Percentiles rank a stretch among this genome's conserved stretches.
Evolutionary conservation across 176 grass and related monocot genomes (phyloP).

Genomic region (Avena insularis): DNA sequence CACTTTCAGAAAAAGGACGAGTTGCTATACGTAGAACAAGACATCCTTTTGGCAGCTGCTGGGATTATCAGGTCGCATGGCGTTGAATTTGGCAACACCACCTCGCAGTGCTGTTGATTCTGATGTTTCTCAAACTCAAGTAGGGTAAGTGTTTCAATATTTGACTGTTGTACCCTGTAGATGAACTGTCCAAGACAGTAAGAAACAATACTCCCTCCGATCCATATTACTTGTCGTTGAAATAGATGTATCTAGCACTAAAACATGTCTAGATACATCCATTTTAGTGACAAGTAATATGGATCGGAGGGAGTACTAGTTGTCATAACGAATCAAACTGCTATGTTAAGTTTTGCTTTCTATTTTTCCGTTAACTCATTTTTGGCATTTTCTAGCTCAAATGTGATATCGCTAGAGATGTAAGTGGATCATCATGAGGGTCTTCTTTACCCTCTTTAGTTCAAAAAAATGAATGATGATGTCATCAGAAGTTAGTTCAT

Average conservation of each 20-base stretch:
- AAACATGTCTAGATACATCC: too few species aligned
- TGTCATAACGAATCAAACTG: not conserved
- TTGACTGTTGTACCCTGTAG: not conserved
- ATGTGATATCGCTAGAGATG: not conserved
- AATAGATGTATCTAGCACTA: too few species aligned
- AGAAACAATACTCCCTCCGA: not conserved
- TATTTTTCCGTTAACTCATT: not conserved
- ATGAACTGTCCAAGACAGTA: conserved; percentile 14
- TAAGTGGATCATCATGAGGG: too few species aligned
- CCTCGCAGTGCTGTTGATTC: conserved; percentile 47
- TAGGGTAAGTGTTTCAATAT: conserved; percentile 40
- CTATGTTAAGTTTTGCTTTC: not conserved
- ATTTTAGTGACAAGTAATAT: too few species aligned
- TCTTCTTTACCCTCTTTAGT: too few species aligned
- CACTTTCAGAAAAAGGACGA: conserved; percentile 73
- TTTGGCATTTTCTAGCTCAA: not conserved
- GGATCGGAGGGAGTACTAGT: too few species aligned
- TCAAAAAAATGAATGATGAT: too few species aligned
- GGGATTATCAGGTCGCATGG: conserved; percentile 75
- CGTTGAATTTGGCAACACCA: conserved; percentile 65
- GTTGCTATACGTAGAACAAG: conserved; percentile 66
- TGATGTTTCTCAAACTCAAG: conserved; percentile 29
- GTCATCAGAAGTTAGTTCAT: too few species aligned
- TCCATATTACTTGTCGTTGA: too few species aligned
- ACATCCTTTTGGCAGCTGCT: conserved; percentile 75